These are phyloP conservation scores for Trypanosoma lewisi DNA, from an alignment of 208 protist genomes.

Conservation along the genomic window DNA sequence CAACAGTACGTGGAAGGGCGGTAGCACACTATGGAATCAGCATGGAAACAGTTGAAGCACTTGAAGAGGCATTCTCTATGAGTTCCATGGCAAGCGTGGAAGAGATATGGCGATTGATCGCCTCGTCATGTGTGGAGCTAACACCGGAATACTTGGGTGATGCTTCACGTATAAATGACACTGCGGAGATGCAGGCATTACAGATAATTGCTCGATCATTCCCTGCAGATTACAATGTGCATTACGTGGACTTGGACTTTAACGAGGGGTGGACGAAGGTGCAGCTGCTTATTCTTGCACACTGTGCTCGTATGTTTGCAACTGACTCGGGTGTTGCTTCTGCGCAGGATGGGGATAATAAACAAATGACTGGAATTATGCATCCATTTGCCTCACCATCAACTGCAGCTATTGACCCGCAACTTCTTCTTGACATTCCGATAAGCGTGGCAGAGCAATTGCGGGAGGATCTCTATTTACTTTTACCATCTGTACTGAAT, in stretches of 20 bases:
- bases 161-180: slow-evolving; percentile 51
- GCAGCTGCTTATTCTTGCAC: slow-evolving; percentile 65
- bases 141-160: slow-evolving; percentile 56
- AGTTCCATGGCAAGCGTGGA: slow-evolving; percentile 19
- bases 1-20: slow-evolving; percentile 61
- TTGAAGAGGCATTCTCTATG: slow-evolving; percentile 32
- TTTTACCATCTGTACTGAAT: slow-evolving; percentile 56
- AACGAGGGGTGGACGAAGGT: slow-evolving; percentile 51
- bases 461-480: slow-evolving; percentile 32
- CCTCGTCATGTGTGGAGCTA: slow-evolving; percentile 52
- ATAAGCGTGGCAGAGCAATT: slow-evolving; percentile 40
- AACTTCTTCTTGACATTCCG: slow-evolving; percentile 47
- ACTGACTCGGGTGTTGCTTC: neutral
- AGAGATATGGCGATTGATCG: slow-evolving; percentile 45
- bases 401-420: slow-evolving; percentile 22
- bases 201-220: slow-evolving; percentile 67
- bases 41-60: slow-evolving; percentile 48
- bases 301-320: slow-evolving; percentile 68
- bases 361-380: neutral
- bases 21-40: slow-evolving; percentile 59
- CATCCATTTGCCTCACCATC: slow-evolving; percentile 23
- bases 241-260: slow-evolving; percentile 72
- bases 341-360: neutral
- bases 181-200: slow-evolving; percentile 55
- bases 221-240: slow-evolving; percentile 43